Evolutionary conservation across 2,329 filamentous ascomycete species (phyloP).

Genomic region (Dothideomycetidae sp.): DNA sequence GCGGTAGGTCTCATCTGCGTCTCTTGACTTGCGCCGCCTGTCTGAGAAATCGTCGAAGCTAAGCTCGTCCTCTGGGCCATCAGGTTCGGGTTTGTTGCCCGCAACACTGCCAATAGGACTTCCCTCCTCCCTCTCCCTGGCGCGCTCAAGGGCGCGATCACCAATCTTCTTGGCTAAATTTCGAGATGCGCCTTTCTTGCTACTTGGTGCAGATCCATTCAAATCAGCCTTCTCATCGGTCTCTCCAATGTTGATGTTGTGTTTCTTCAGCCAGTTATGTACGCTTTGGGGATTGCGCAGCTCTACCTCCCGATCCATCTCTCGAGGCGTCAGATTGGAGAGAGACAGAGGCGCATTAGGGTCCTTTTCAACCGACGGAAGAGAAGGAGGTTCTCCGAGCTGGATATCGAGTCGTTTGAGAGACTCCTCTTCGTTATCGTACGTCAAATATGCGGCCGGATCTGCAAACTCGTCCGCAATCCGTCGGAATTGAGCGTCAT

Average conservation of each 20-base stretch:
- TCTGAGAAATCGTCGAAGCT: constrained; percentile 21
- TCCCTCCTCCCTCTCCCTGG: constrained; percentile 17
- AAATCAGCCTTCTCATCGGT: constrained; percentile 17
- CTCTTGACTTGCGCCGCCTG: constrained; percentile 21
- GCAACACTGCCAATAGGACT: constrained; percentile 22
- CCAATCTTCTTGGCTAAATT: constrained; percentile 24
- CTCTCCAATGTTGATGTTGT: constrained; percentile 13
- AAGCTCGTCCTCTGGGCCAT: constrained; percentile 26
- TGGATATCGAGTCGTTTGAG: constrained; percentile 49
- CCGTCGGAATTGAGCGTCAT: constrained; percentile 18
- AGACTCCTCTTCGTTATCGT: constrained; percentile 61
- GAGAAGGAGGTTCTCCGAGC: constrained; percentile 30
- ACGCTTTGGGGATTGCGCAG: constrained; percentile 77
- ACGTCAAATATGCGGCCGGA: constrained; percentile 48
- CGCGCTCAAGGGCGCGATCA: constrained; percentile 22
- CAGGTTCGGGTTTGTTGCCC: constrained; percentile 23
- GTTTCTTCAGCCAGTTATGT: constrained; percentile 67
- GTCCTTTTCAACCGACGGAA: constrained; percentile 11
- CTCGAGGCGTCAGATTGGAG: constrained; percentile 29
- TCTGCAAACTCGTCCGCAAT: constrained; percentile 33
- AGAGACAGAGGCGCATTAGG: constrained; percentile 31
- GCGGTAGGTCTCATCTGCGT: constrained; percentile 32
- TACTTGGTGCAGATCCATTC: constrained; percentile 73
- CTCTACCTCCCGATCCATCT: constrained; percentile 35
- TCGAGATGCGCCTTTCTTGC: constrained; percentile 39